Evolutionary conservation across 192 early-diverging fungal species (phyloP).

Genomic region (Umbelopsis vinacea): DNA sequence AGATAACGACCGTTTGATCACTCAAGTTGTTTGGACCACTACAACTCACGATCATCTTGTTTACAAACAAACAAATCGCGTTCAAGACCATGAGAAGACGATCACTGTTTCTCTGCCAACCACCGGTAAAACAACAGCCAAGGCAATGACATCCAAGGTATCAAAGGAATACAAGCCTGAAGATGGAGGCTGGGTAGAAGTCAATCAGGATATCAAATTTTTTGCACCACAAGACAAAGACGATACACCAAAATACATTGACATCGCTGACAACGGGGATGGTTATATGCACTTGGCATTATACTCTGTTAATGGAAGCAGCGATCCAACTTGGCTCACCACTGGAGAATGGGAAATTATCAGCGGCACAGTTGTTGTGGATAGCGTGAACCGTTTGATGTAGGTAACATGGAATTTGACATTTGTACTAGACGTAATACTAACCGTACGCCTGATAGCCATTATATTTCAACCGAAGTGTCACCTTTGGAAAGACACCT

Average conservation of each 20-base stretch:
- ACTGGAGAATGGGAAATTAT: conserved; percentile 75
- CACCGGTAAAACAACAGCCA: conserved; percentile 24
- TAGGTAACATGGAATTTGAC: conserved; percentile 38
- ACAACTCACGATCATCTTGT: conserved; percentile 62
- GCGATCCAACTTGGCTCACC: conserved; percentile 59
- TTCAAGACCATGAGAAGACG: conserved; percentile 82
- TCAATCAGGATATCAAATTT: conserved; percentile 49
- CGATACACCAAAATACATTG: conserved; percentile 59
- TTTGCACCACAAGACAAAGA: conserved; percentile 33
- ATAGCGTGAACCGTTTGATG: conserved; percentile 41
- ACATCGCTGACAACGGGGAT: conserved; percentile 61
- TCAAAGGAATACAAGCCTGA: conserved; percentile 66
- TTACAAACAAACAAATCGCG: conserved; percentile 84
- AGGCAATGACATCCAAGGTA: conserved; percentile 42
- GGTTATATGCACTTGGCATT: conserved; percentile 74
- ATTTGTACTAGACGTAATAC: neutral
- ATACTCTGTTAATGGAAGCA: conserved; percentile 41
- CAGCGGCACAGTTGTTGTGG: conserved; percentile 45
- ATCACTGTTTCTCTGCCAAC: conserved; percentile 54
- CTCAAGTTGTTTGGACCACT: conserved; percentile 84
- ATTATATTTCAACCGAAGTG: conserved; percentile 39
- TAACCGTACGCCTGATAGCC: conserved; percentile 16
- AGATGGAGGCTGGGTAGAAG: conserved; percentile 80
- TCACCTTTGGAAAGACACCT: conserved; percentile 47
- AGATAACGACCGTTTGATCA: conserved; percentile 77